Evolutionary conservation across 306 rosid species (phyloP), one percentile per base, ranked within the genome.

Genomic region (Betula pendula): DNA sequence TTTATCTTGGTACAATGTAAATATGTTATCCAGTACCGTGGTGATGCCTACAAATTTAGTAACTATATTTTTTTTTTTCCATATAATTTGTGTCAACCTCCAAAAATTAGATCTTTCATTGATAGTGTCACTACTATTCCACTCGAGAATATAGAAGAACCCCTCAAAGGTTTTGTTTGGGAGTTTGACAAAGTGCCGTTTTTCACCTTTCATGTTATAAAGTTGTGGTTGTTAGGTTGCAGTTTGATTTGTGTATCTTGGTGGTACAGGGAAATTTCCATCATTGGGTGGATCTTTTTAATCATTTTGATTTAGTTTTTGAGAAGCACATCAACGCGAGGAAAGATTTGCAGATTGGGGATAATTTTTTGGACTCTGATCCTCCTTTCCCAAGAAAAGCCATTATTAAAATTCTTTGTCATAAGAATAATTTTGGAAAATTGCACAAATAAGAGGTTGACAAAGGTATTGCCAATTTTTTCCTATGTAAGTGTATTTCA

Each of bases 201-300:
- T 8, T 75, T 84, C 51, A 74, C 79, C 83, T 68, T 60, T 76
- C 74, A 43, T 74, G 52, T 78, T 75, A 22, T 22, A 19, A 45
- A 44, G n/a, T 68, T 68, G 6, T 17, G 66, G 74, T 62, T 87
- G 72, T 62, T 62, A 49, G 16, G 68, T 81, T 74, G 68, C 72
- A 43, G 49, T 72, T 81, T 81, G 70, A 72, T 79, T 89, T 74
- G 63, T 81, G 53, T 71, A 40, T 81, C 68, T 84, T 62, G 79
- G 71, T 76, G 77, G 43, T 58, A 79, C 99, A 96, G 99, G 99
- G 99, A 73, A 97, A 96, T 85, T 92, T 96, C 83, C 97, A 92
- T 93, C 99, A 96, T 84, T 96, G 99, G 99, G 96, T 88, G 80
- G 98, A 92, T 83, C 92, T 96, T 74, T 92, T 92, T 78, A 92